These are phyloP conservation scores for Zymoseptoria brevis DNA, from an alignment of 2,329 filamentous ascomycete genomes.

Conservation along the genomic window DNA sequence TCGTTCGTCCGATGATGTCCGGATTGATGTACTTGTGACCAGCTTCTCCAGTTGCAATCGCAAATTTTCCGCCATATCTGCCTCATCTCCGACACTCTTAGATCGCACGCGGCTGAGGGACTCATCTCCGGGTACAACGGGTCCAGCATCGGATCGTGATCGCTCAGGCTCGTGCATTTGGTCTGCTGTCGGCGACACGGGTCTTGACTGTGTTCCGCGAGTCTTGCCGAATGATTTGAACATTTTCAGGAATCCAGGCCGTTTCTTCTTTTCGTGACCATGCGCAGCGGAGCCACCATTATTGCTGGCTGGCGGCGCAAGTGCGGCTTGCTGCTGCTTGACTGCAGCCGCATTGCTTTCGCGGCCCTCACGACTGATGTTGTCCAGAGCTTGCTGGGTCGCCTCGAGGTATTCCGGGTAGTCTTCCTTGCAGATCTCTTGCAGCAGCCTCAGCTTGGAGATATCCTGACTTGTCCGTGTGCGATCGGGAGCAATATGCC, in stretches of 20 bases:
- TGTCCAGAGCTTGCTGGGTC: conserved; percentile 36
- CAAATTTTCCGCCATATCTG: conserved; percentile 8
- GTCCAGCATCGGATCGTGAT: conserved; percentile 24
- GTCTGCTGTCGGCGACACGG: conserved; percentile 4
- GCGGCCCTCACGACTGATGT: conserved; percentile 31
- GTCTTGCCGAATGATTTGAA: conserved; percentile 22
- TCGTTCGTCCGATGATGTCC: not conserved
- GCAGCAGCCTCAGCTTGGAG: conserved; percentile 37
- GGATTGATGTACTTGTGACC: conserved; percentile 6
- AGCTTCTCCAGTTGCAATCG: conserved; percentile 13
- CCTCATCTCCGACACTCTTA: conserved; percentile 16
- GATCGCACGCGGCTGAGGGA: conserved; percentile 10
- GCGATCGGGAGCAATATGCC: conserved; percentile 35
- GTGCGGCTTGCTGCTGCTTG: conserved; percentile 8
- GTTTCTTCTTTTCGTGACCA: conserved; percentile 17
- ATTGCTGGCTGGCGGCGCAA: not conserved
- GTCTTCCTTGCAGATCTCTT: conserved; percentile 35
- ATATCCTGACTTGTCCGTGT: conserved; percentile 29
- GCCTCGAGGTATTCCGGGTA: conserved; percentile 40
- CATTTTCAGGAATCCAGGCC: conserved; percentile 21
- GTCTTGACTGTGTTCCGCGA: conserved; percentile 3
- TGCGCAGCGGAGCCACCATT: not conserved
- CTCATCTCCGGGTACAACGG: conserved; percentile 2
- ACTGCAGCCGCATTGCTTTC: conserved; percentile 13
- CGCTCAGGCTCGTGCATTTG: conserved; percentile 19